These are phyloP conservation scores for Cercospora citrullina DNA, from an alignment of 2,329 filamentous ascomycete species.

Conservation along the genomic window DNA sequence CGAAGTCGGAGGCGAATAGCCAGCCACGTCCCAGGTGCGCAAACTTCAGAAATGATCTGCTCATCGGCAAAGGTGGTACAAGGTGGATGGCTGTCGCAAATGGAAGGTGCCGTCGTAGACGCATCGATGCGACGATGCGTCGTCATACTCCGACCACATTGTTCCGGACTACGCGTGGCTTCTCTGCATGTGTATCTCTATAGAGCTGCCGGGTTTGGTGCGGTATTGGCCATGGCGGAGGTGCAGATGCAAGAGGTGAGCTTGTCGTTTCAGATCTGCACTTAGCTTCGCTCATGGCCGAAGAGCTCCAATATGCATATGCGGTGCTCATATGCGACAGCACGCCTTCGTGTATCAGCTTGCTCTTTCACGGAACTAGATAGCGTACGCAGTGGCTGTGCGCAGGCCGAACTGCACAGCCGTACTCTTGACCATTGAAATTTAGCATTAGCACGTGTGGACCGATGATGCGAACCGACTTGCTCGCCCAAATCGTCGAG, in stretches of 20 bases:
- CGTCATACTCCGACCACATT: too few relatives aligned
- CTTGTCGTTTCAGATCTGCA: not conserved
- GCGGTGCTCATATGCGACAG: not conserved
- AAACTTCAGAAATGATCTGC: not conserved
- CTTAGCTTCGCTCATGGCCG: not conserved
- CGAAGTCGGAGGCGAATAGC: not conserved
- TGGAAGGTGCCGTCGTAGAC: not conserved
- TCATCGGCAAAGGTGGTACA: not conserved
- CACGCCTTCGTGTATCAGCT: not conserved
- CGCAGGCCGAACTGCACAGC: not conserved
- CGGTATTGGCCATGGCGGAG: not conserved
- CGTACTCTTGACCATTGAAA: not conserved
- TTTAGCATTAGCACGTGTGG: not conserved
- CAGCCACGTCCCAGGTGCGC: not conserved
- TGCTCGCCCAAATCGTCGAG: not conserved
- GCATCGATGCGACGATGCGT: too few relatives aligned
- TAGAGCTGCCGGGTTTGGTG: not conserved
- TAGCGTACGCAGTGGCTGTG: not conserved
- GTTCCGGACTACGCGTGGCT: not conserved
- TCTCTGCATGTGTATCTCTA: not conserved
- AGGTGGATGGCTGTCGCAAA: not conserved
- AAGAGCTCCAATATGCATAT: not conserved
- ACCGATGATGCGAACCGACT: not conserved
- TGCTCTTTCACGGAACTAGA: not conserved
- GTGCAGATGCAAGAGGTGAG: not conserved